Evolutionary conservation across 139 green algal species (phyloP).

Genomic region (Haematococcus sp.): DNA sequence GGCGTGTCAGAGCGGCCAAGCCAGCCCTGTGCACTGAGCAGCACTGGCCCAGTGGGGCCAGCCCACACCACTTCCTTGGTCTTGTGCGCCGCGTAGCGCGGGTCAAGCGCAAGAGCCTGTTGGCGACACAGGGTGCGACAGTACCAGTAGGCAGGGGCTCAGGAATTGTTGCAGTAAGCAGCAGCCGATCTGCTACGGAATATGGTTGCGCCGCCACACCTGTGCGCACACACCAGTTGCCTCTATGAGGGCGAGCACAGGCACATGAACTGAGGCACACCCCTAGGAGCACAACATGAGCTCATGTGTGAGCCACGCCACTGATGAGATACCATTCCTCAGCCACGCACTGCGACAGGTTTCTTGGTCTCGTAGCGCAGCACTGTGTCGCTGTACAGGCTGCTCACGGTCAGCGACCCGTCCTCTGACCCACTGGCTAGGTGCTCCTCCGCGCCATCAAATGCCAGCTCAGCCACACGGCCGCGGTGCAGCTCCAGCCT

Average conservation of each 20-base stretch:
- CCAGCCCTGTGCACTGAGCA: slow-evolving; percentile 82
- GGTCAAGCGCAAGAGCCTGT: slow-evolving; percentile 82
- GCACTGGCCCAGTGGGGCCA: slow-evolving; percentile 60
- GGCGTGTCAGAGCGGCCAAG: slow-evolving; percentile 69
- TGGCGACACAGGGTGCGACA: slow-evolving; percentile 9
- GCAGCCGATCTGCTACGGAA: no score
- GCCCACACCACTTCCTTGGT: slow-evolving; percentile 80
- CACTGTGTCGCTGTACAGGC: slow-evolving; percentile 69
- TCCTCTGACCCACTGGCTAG: slow-evolving; percentile 78
- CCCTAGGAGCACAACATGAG: background rate
- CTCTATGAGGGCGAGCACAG: no score
- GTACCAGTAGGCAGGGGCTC: background rate
- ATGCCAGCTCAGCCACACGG: slow-evolving; percentile 72
- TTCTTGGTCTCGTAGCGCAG: slow-evolving; percentile 49
- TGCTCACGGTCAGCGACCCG: slow-evolving; percentile 54
- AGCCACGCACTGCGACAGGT: slow-evolving; percentile 51
- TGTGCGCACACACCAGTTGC: no score
- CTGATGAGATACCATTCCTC: no score
- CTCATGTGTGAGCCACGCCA: background rate
- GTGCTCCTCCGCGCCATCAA: slow-evolving; percentile 77
- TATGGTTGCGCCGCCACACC: no score
- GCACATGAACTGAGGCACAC: no score
- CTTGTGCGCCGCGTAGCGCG: slow-evolving; percentile 63
- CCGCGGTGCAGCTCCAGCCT: slow-evolving; percentile 65
- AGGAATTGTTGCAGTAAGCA: no score